A percentile compares a stretch with the other conserved stretches of the same genome.
Evolutionary conservation across 768 basidiomycete genomes (phyloP).

Genomic region (Nevesoporus exiguus): DNA sequence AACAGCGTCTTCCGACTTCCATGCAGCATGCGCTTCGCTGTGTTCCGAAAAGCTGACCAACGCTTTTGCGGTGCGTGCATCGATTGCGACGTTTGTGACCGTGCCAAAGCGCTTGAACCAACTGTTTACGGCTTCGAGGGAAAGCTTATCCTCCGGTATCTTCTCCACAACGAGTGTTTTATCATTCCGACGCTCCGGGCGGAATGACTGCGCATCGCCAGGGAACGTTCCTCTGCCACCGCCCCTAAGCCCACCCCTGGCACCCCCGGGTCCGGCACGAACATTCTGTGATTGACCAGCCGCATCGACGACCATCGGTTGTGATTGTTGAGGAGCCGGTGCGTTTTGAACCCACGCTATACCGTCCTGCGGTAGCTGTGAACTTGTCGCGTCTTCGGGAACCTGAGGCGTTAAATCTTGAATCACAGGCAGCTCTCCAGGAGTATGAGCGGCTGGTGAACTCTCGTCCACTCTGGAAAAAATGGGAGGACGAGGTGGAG

Average conservation of each 20-base stretch:
- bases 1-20: conserved; percentile 93
- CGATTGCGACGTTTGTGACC: conserved; percentile 89
- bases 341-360: conserved; percentile 20
- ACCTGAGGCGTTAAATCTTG: conserved; percentile 72
- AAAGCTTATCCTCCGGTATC: conserved; percentile 82
- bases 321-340: conserved; percentile 9
- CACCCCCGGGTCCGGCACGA: conserved; percentile 33
- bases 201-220: conserved; percentile 63
- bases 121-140: conserved; percentile 70
- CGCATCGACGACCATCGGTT: conserved; percentile 35
- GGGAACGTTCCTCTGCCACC: conserved; percentile 56
- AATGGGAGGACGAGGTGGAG: conserved; percentile 52
- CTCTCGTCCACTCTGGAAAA: conserved; percentile 56
- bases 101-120: conserved; percentile 94
- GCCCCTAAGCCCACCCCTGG: conserved; percentile 45
- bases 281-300: conserved; percentile 18
- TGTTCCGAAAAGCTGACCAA: conserved; percentile 84
- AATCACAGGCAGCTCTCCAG: conserved; percentile 79
- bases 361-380: conserved; percentile 22
- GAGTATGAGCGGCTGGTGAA: conserved; percentile 38
- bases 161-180: conserved; percentile 92
- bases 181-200: conserved; percentile 62
- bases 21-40: conserved; percentile 81
- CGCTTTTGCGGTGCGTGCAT: conserved; percentile 69
- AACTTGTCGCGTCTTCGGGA: conserved; percentile 33